Evolutionary conservation across 345 rosid species (phyloP).

Genomic region (Eucalyptus tenuipes): DNA sequence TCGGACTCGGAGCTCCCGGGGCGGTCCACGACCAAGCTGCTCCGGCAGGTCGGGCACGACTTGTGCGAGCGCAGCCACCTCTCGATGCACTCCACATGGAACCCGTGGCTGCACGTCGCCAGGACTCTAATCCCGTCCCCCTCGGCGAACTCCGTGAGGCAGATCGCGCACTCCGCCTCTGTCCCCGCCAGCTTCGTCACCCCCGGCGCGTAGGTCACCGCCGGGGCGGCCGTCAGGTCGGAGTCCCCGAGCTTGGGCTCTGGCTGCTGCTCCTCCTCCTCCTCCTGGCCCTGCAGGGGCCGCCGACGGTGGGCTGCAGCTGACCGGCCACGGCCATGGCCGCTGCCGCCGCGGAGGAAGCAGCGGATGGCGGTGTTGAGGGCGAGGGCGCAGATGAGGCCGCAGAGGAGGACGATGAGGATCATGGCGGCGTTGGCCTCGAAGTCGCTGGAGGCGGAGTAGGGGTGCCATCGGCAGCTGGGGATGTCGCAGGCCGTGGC

Average conservation of each 20-base stretch:
- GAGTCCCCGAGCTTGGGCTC: neutral
- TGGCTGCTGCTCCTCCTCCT: neutral
- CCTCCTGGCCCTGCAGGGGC: neutral
- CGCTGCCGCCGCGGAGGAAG: constrained; percentile 15
- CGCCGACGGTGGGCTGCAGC: neutral
- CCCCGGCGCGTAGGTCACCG: constrained; percentile 1
- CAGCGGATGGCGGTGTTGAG: constrained; percentile 56
- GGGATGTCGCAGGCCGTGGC: constrained; percentile 6
- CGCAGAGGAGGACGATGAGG: constrained; percentile 44
- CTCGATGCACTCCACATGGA: constrained; percentile 65
- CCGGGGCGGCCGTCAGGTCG: neutral
- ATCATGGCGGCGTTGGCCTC: constrained; percentile 36
- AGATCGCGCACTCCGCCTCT: constrained; percentile 44
- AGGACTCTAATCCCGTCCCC: constrained; percentile 58
- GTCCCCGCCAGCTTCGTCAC: constrained; percentile 34
- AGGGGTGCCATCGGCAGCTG: constrained; percentile 28
- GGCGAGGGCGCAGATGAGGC: constrained; percentile 44
- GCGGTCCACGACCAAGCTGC: neutral
- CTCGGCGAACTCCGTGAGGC: constrained; percentile 58
- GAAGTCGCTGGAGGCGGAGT: constrained; percentile 18
- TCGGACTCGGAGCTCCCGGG: neutral
- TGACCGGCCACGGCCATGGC: neutral
- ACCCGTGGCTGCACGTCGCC: constrained; percentile 64
- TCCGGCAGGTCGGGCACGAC: constrained; percentile 85
- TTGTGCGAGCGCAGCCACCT: constrained; percentile 49